phyloP scores from a whole-genome alignment of 2,329 filamentous ascomycete genomes.

The Talaromyces sp. region DNA sequence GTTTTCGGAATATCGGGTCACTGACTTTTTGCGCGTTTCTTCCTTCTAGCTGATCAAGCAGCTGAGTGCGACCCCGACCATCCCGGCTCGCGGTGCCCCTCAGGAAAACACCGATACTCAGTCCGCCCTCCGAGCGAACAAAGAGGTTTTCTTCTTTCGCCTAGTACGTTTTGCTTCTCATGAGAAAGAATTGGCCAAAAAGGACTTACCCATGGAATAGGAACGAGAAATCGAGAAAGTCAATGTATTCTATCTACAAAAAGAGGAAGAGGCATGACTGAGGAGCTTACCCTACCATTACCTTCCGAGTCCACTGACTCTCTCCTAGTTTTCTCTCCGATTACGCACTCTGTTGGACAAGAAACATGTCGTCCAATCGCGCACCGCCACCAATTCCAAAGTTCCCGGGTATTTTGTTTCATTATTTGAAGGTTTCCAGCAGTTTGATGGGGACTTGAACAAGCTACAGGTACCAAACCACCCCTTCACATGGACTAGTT shows the following conservation, averaged over 20 bases:
- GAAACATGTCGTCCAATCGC: conserved; percentile 83
- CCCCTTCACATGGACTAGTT: neutral
- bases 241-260: conserved; percentile 95
- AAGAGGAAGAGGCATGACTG: conserved; percentile 82
- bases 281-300: neutral
- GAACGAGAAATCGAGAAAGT: conserved; percentile 98
- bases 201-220: conserved; percentile 42
- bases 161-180: conserved; percentile 56
- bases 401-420: conserved; percentile 91
- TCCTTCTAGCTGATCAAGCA: conserved; percentile 84
- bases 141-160: conserved; percentile 97
- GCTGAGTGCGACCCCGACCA: conserved; percentile 83
- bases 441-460: conserved; percentile 94
- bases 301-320: neutral
- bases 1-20: conserved; percentile 14
- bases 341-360: conserved; percentile 91
- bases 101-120: conserved; percentile 63
- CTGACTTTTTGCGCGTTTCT: conserved; percentile 11
- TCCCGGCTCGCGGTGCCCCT: conserved; percentile 67
- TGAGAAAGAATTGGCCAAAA: neutral
- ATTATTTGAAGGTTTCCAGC: conserved; percentile 91
- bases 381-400: conserved; percentile 71
- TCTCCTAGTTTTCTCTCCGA: conserved; percentile 75
- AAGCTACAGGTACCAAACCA: conserved; percentile 65
- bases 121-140: conserved; percentile 88